Percentiles rank a stretch among this genome's conserved stretches.
Evolutionary conservation across 208 protist species (phyloP).

Genomic region (Strigomonas culicis): DNA sequence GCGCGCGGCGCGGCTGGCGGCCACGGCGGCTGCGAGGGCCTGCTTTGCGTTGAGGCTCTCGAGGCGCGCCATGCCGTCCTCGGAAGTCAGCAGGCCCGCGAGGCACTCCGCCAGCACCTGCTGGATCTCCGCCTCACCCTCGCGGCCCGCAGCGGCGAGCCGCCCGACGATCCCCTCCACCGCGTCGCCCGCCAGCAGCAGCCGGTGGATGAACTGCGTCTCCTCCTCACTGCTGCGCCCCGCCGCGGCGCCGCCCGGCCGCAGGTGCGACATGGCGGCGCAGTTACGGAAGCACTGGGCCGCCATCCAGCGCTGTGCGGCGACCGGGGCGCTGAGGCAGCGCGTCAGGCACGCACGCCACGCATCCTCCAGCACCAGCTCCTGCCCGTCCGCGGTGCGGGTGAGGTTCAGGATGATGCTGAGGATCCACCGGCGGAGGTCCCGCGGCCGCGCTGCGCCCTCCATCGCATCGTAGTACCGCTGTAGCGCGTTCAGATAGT

Average conservation of each 20-base stretch:
- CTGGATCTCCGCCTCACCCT: conserved; percentile 43
- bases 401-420: conserved; percentile 82
- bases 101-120: conserved; percentile 60
- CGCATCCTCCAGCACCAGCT: conserved; percentile 68
- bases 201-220: conserved; percentile 26
- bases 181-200: conserved; percentile 46
- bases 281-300: conserved; percentile 83
- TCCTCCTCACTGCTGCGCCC: no score
- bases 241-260: no score
- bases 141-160: conserved; percentile 21
- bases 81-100: conserved; percentile 50
- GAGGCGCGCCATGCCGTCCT: conserved; percentile 61
- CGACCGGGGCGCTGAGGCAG: conserved; percentile 36
- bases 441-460: conserved; percentile 23
- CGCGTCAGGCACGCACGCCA: conserved; percentile 44
- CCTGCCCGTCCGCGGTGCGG: conserved; percentile 61
- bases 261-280: conserved; percentile 35
- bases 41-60: conserved; percentile 81
- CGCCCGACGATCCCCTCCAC: conserved; percentile 43
- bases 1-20: not conserved
- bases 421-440: conserved; percentile 69
- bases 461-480: conserved; percentile 42
- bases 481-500: conserved; percentile 75
- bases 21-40: conserved; percentile 33
- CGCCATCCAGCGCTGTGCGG: conserved; percentile 54